A percentile compares a stretch with the other conserved stretches of the same genome.
phyloP scores from a whole-genome alignment of 805 yeast species.

The Zygotorulaspora danielsina region DNA sequence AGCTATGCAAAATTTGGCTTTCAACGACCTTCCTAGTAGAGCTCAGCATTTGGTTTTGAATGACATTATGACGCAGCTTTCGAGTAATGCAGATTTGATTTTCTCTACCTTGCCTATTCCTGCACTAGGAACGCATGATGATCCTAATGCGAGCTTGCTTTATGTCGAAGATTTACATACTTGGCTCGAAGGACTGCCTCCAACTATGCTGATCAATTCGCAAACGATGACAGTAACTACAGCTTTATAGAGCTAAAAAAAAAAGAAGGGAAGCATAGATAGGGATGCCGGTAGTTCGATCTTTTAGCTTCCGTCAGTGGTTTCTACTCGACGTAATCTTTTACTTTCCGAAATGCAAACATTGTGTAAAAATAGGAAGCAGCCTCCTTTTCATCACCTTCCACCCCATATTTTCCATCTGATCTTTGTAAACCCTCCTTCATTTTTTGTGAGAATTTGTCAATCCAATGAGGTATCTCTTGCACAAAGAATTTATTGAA shows the following conservation, averaged over 20 bases:
- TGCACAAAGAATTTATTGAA: conserved; percentile 79
- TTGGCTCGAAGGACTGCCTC: conserved; percentile 82
- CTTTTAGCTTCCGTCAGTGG: neutral
- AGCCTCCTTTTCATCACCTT: conserved; percentile 84
- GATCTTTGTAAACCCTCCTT: conserved; percentile 65
- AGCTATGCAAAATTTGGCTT: conserved; percentile 45
- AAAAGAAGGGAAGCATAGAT: conserved; percentile 3
- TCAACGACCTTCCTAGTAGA: conserved; percentile 84
- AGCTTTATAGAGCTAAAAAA: conserved; percentile 58
- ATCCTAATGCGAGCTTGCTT: conserved; percentile 62
- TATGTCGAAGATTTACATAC: conserved; percentile 72
- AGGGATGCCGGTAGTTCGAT: conserved; percentile 5
- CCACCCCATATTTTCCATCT: conserved; percentile 82
- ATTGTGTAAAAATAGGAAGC: conserved; percentile 81
- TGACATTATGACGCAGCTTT: conserved; percentile 69
- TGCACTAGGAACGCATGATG: conserved; percentile 70
- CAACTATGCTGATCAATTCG: conserved; percentile 76
- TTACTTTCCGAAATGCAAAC: conserved; percentile 70
- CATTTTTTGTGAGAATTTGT: conserved; percentile 54
- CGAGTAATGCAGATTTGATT: conserved; percentile 62
- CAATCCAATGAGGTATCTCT: conserved; percentile 66
- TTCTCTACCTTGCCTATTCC: conserved; percentile 93
- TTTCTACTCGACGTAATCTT: conserved; percentile 23
- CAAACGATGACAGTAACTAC: conserved; percentile 96
- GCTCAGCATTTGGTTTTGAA: conserved; percentile 88